Conservation (phyloP, 192 early-diverging fungal genomes). For the Backusella luteola region DNA sequence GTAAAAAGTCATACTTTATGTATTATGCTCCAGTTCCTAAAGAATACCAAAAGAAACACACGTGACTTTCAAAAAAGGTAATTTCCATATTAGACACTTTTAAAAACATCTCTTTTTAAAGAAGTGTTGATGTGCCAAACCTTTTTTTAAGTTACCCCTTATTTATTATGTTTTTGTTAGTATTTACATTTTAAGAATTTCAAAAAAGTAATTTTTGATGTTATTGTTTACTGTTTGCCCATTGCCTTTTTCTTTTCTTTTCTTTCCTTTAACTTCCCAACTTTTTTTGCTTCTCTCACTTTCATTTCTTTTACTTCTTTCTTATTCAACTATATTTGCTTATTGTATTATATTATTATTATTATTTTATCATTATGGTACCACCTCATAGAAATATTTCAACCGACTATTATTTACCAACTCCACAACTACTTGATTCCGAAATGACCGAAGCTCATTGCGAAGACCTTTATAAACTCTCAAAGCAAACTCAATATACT, state of each 20-base stretch:
- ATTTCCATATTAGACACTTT: not conserved
- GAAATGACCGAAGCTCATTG: not conserved
- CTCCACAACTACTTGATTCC: conserved; percentile 1
- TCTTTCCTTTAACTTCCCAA: not conserved
- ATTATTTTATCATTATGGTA: not conserved
- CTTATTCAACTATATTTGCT: not conserved
- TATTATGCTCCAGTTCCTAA: too few relatives aligned
- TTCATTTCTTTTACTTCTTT: not conserved
- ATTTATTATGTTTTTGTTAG: not conserved
- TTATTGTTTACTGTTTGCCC: conserved; percentile 6
- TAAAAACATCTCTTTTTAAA: conserved; percentile 3
- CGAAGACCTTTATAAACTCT: not conserved
- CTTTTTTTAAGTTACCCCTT: conserved; percentile 1
- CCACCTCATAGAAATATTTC: not conserved
- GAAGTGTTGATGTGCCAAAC: not conserved
- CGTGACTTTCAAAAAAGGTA: not conserved
- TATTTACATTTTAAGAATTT: conserved; percentile 5
- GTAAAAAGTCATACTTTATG: too few relatives aligned
- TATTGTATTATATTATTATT: conserved; percentile 1
- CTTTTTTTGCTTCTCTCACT: not conserved
- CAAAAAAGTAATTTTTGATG: not conserved
- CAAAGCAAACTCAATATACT: not conserved
- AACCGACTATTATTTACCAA: not conserved
- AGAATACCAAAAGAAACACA: not conserved
- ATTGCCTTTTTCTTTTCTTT: not conserved